Percentiles rank a stretch among this genome's conserved stretches.
These are phyloP conservation scores for Salix brachista DNA, from an alignment of 345 rosid species.

Conservation along the genomic window DNA sequence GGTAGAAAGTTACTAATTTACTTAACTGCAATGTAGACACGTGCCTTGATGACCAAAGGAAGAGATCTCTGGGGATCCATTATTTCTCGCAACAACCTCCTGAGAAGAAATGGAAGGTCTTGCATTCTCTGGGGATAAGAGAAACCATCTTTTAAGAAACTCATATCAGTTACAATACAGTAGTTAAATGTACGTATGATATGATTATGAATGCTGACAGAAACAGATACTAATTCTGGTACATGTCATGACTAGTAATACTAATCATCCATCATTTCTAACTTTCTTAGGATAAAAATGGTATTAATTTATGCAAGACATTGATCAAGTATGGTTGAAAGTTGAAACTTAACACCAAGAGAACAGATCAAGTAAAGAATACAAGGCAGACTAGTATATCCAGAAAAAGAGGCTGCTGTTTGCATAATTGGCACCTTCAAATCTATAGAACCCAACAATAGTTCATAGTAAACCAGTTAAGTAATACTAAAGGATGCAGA, in stretches of 20 bases:
- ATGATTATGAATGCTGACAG: background rate
- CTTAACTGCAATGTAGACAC: conserved; percentile 82
- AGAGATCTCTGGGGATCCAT: conserved; percentile 81
- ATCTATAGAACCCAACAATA: background rate
- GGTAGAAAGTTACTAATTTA: conserved; percentile 7
- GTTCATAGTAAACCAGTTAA: background rate
- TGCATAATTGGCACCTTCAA: background rate
- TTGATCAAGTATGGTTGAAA: background rate
- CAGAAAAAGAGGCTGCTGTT: background rate
- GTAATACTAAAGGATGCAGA: background rate
- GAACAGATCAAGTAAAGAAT: too few species aligned
- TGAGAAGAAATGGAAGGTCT: conserved; percentile 88
- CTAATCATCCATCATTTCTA: background rate
- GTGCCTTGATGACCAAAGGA: conserved; percentile 77
- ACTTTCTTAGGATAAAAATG: too few species aligned
- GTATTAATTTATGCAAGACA: background rate
- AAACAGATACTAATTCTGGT: background rate
- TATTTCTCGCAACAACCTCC: conserved; percentile 70
- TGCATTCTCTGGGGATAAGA: conserved; percentile 54
- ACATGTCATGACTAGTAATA: background rate
- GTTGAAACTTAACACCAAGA: background rate
- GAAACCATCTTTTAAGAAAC: background rate
- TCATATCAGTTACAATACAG: background rate
- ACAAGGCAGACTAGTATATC: too few species aligned
- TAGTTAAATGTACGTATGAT: background rate